Base-by-base conservation (phyloP, 306 rosid species). In the Prunus mongolica region DNA sequence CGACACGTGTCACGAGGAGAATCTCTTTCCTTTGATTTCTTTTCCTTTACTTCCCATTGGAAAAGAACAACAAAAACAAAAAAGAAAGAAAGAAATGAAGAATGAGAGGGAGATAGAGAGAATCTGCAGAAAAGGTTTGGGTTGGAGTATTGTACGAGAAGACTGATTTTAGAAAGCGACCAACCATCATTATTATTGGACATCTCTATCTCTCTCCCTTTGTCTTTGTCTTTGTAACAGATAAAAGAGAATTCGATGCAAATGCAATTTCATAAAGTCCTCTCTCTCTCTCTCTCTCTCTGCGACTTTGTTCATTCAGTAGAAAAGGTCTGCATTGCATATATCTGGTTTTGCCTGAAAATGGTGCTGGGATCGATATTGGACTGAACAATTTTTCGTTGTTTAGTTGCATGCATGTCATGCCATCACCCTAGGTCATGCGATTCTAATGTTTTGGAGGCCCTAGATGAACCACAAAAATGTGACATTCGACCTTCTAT, bases 171-270 rank as follows among this genome's bases (percentile, higher is more conserved):
- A 45, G 94, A 91, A 93, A 91, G 97, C 86, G 85, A 91, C 94
- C 82, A 82, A 88, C 92, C 94, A 82, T 85, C 88, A 79, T 71
- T 79, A 72, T 44, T 41, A 18, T 87, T 82, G 82, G 78, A 63
- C 56, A 18, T 65, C 27, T 70, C 38, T 24, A 18, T 65, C 27
- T 49, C 24, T 57, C 62, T 67, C 3, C 63, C 67, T 27, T 3
- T 76, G 18, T 80, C 47, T 73, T 66, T 70, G 84, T 71, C 57
- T 68, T 8, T 14, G 76, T 13, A 41, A 57, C 18, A 44, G 56
- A 41, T 34, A 8, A 72, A 73, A 84, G 80, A 77, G 98, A 93
- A 93, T 91, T 93, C 83, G 97, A 93, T 91, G 92, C 97, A 72
- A 38, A 65, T 61, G 19, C 68, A 20, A 18, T 2, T 3, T 41